Conservation (phyloP, 257 asterid genomes). For the Solanum etuberosum region DNA sequence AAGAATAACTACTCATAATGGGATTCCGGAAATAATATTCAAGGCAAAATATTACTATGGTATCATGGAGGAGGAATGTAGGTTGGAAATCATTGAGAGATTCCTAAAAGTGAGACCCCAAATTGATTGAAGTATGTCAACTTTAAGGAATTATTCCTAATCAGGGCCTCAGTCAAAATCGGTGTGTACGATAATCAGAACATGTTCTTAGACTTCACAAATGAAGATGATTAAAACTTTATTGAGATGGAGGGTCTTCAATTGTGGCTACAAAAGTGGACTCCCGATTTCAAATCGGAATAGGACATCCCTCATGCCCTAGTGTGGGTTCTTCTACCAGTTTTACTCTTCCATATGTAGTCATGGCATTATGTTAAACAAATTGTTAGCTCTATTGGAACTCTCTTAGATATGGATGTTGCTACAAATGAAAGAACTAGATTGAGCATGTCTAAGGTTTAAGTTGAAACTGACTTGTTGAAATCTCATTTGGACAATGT, state of each 20-base stretch:
- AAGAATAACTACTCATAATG: not conserved
- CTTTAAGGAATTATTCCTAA: not conserved
- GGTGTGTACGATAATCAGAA: not conserved
- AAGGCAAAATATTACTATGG: not conserved
- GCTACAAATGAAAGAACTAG: no score
- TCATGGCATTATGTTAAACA: no score
- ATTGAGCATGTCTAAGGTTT: no score
- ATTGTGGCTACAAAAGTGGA: not conserved
- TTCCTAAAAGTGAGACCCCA: not conserved
- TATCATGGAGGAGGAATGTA: not conserved
- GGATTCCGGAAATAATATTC: not conserved
- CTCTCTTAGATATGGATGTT: no score
- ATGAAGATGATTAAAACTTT: no score
- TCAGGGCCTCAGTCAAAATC: not conserved
- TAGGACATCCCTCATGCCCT: no score
- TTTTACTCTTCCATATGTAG: no score
- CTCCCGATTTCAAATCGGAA: not conserved
- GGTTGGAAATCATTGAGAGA: not conserved
- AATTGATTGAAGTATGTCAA: not conserved
- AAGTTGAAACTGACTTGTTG: no score
- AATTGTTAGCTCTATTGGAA: no score
- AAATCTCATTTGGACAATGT: no score
- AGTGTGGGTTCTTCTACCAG: no score
- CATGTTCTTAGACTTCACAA: not conserved
- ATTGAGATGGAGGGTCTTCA: not conserved